A percentile compares a stretch with the other conserved stretches of the same genome.
These are phyloP conservation scores for Penicillium sp. DNA, from an alignment of 2,329 filamentous ascomycete genomes.

Conservation along the genomic window DNA sequence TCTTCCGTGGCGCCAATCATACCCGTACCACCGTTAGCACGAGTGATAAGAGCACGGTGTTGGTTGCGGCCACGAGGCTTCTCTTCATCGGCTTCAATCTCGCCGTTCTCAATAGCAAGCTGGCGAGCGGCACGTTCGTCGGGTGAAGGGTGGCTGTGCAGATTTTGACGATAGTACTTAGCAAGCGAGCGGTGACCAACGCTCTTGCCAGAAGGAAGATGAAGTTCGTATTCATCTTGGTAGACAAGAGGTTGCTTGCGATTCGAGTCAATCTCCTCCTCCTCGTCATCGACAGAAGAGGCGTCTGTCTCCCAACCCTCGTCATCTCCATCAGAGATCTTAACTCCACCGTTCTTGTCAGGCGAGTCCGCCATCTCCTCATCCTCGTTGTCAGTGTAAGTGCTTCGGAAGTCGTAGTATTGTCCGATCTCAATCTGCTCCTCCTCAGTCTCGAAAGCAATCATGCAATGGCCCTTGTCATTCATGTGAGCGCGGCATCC, in stretches of 20 bases:
- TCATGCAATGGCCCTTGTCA: constrained; percentile 94
- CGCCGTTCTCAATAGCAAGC: constrained; percentile 55
- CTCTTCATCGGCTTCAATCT: constrained; percentile 51
- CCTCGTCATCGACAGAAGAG: constrained; percentile 84
- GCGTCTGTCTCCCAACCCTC: constrained; percentile 95
- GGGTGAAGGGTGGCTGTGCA: constrained; percentile 75
- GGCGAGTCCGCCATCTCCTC: constrained; percentile 62
- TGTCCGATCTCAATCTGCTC: constrained; percentile 94
- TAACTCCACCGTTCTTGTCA: constrained; percentile 59
- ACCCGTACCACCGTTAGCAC: constrained; percentile 70
- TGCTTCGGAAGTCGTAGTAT: constrained; percentile 94
- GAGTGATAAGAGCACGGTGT: constrained; percentile 59
- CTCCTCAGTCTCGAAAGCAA: constrained; percentile 82
- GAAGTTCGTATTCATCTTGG: constrained; percentile 88
- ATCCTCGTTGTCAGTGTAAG: constrained; percentile 79
- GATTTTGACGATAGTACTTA: constrained; percentile 88
- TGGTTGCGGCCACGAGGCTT: constrained; percentile 34
- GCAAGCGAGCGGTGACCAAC: constrained; percentile 87
- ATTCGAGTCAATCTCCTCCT: constrained; percentile 82
- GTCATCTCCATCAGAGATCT: constrained; percentile 58
- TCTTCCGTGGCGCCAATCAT: constrained; percentile 75
- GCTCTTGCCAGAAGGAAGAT: constrained; percentile 83
- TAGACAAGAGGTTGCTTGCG: constrained; percentile 75
- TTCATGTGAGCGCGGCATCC: constrained; percentile 96
- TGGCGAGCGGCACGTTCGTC: constrained; percentile 69